Base-by-base conservation (phyloP, 1,284 basidiomycete species). In the Agaricales sp. region DNA sequence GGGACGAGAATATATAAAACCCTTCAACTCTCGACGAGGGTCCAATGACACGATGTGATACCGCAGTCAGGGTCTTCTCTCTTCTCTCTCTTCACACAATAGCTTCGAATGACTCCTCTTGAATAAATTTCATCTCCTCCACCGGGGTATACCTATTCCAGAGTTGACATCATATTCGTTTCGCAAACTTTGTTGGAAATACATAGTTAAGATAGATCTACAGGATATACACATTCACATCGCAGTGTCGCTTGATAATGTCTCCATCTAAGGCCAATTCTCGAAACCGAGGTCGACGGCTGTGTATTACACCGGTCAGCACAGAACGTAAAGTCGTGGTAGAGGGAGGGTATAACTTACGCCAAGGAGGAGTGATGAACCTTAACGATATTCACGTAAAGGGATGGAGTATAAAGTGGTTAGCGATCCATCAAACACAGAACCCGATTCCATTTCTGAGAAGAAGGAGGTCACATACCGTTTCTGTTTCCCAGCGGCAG, bases 311-410 rank as follows among this genome's bases (percentile, higher is more conserved):
- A 50, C 22, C 47, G 54, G 50, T 25, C 50, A 48, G 50, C 37
- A 44, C 26, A 20, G 39, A 21, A 23, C 46, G 30, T 37, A 38
- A 51, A 16, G 50, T 14, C 46, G 43, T 44, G 48, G 23, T 38
- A 45, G 45, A 52, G 20, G 44, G 45, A 38, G 44, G 49, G 25
- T 16, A 38, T n/a, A 2, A 71, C 77, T 55, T 63, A 80, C 79
- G 80, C 83, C 82, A 87, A 20, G 77, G 73, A 38, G 82, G 84
- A 58, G n/a, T n/a, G n/a, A 68, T 80, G 59, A 85, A 69, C 56
- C 79, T 70, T 43, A 41, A 22, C 26, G 16, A 22, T 22, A 3
- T 44, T 52, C 20, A 50, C 16, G 21, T 38, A 35, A 46, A 18
- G 14, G 37, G 11, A 24, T 14, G 26, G 47, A 13, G 6, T 44